Percentiles rank a stretch among this genome's conserved stretches.
Evolutionary conservation across 1,284 basidiomycete species (phyloP).

Genomic region (Sporisorium iseilematis-ciliati): DNA sequence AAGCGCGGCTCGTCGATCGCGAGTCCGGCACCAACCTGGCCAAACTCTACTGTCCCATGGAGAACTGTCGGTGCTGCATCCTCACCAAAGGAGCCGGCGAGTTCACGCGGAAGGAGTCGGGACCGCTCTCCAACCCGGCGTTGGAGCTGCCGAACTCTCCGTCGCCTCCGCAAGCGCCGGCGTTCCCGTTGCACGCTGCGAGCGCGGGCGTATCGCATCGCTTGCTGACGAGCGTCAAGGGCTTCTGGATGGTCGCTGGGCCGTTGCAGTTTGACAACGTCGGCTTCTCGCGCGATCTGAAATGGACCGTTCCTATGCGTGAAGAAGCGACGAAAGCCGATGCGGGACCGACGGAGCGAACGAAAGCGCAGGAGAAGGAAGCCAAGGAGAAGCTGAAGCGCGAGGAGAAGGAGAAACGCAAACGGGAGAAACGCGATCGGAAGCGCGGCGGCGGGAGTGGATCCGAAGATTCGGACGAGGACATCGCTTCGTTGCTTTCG

Average conservation of each 20-base stretch:
- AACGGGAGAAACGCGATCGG: conserved; percentile 37
- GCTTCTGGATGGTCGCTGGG: conserved; percentile 61
- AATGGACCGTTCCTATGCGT: conserved; percentile 49
- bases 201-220: conserved; percentile 21
- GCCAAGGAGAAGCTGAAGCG: conserved; percentile 29
- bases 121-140: conserved; percentile 54
- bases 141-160: conserved; percentile 54
- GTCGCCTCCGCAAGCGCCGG: conserved; percentile 40
- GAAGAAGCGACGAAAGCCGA: too few species aligned
- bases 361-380: conserved; percentile 42
- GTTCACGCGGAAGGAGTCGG: conserved; percentile 62
- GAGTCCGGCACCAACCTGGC: conserved; percentile 56
- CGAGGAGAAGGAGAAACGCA: conserved; percentile 30
- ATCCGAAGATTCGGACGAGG: conserved; percentile 38
- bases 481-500: conserved; percentile 35
- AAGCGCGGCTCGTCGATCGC: conserved; percentile 64
- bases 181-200: conserved; percentile 35
- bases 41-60: conserved; percentile 65
- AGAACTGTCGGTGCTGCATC: conserved; percentile 62
- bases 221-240: conserved; percentile 46
- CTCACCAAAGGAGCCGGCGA: conserved; percentile 54
- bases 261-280: conserved; percentile 68
- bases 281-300: conserved; percentile 62
- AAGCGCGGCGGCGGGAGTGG: conserved; percentile 38
- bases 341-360: conserved; percentile 8